phyloP scores from a whole-genome alignment of 164 flowering plant genomes.

The Magnolia sinica region DNA sequence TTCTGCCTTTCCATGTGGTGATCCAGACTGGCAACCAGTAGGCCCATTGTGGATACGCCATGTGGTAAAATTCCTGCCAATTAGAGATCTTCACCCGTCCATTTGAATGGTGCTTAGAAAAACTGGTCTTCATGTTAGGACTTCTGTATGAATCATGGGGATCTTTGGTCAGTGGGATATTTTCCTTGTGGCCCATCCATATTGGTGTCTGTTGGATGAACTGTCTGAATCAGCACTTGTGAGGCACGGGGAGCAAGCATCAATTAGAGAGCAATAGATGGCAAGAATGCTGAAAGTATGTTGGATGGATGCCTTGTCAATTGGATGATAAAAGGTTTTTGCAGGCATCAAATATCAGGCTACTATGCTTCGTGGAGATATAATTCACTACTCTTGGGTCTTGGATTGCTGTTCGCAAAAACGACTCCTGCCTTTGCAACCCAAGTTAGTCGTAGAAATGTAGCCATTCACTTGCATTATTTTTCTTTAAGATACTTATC shows the following conservation, averaged over 20 bases:
- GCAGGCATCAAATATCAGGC: conserved; percentile 93
- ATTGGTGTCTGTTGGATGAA: neutral
- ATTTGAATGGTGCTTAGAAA: neutral
- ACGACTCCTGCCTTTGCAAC: conserved; percentile 74
- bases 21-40: neutral
- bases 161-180: neutral
- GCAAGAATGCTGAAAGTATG: neutral
- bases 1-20: neutral
- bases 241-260: neutral
- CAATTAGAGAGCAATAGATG: neutral
- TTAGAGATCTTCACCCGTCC: neutral
- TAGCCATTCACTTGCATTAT: neutral
- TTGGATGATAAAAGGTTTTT: conserved; percentile 4
- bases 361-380: conserved; percentile 78
- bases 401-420: conserved; percentile 75
- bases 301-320: neutral
- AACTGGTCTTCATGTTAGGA: neutral
- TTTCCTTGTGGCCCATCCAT: neutral
- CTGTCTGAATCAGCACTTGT: neutral
- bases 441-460: conserved; percentile 46
- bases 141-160: neutral
- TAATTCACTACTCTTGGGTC: conserved; percentile 87
- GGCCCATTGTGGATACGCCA: neutral
- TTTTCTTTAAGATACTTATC: neutral
- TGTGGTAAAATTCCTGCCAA: too few relatives aligned